Conservation (phyloP, 2,329 filamentous ascomycete species). For the Didymella keratinophila region DNA sequence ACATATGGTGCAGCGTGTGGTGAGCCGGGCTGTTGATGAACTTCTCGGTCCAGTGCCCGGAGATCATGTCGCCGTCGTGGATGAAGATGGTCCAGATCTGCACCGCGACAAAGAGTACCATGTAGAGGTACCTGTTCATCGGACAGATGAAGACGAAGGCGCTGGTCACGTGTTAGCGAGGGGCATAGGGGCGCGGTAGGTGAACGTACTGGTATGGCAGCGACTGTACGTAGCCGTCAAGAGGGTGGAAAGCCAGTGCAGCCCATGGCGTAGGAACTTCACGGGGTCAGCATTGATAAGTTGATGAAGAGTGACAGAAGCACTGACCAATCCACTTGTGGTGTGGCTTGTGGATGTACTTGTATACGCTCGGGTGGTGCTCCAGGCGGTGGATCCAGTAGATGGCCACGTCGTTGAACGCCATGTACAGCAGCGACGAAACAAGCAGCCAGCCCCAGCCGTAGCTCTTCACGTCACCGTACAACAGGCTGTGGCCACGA, state of each 20-base stretch:
- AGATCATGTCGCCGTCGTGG: conserved; percentile 60
- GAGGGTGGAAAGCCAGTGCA: conserved; percentile 58
- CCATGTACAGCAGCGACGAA: conserved; percentile 55
- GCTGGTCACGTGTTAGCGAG: conserved; percentile 34
- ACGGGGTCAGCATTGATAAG: conserved; percentile 4
- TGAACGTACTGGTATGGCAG: conserved; percentile 56
- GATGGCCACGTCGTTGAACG: conserved; percentile 58
- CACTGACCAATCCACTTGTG: conserved; percentile 59
- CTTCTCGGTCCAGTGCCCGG: conserved; percentile 57
- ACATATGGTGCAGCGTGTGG: conserved; percentile 60
- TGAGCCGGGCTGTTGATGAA: conserved; percentile 60
- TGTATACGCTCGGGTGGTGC: conserved; percentile 58
- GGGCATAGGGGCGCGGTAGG: too few species aligned
- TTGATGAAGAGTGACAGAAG: background rate
- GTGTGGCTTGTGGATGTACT: conserved; percentile 59
- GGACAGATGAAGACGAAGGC: conserved; percentile 57
- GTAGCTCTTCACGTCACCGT: conserved; percentile 48
- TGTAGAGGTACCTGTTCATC: conserved; percentile 57
- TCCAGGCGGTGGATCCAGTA: conserved; percentile 60
- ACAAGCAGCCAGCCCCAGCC: conserved; percentile 48
- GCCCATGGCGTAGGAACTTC: conserved; percentile 58
- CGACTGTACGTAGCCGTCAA: conserved; percentile 58
- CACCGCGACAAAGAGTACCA: conserved; percentile 55
- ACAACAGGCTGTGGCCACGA: conserved; percentile 57
- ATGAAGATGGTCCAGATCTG: conserved; percentile 61